These are phyloP conservation scores for Trametes hirsuta DNA, from an alignment of 1,284 basidiomycete genomes.

Conservation along the genomic window DNA sequence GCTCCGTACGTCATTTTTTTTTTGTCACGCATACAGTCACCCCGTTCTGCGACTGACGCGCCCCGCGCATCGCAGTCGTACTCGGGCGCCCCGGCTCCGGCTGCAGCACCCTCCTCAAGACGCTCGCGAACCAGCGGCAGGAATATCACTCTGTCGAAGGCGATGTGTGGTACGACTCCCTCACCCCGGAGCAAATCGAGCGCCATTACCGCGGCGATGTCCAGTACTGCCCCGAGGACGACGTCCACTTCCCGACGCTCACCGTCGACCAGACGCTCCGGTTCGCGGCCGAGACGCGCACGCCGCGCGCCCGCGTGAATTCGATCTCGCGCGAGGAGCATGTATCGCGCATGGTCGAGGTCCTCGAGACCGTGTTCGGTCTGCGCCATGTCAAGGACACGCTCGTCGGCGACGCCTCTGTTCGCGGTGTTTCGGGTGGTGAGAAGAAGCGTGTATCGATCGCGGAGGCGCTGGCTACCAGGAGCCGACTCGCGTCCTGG, in stretches of 20 bases:
- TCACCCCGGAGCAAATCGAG: constrained; percentile 55
- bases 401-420: constrained; percentile 72
- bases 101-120: constrained; percentile 76
- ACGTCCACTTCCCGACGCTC: constrained; percentile 77
- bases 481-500: constrained; percentile 67
- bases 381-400: constrained; percentile 64
- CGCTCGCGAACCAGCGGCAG: constrained; percentile 66
- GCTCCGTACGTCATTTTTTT: constrained; percentile 44
- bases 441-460: constrained; percentile 84
- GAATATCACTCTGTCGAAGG: constrained; percentile 68
- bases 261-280: constrained; percentile 70
- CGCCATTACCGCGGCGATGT: constrained; percentile 69
- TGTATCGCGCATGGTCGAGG: constrained; percentile 50
- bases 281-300: constrained; percentile 66
- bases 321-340: constrained; percentile 50
- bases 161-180: constrained; percentile 68
- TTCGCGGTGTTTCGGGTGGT: constrained; percentile 82
- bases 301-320: constrained; percentile 52
- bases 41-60: neutral
- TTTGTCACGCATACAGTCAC: neutral
- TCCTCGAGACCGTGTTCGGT: constrained; percentile 72
- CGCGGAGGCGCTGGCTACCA: constrained; percentile 65
- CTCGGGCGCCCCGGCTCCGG: constrained; percentile 72
- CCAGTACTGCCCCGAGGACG: constrained; percentile 71
- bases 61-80: constrained; percentile 44